Base-by-base conservation (phyloP, 208 protist genomes). In the Crithidia mellificae region DNA sequence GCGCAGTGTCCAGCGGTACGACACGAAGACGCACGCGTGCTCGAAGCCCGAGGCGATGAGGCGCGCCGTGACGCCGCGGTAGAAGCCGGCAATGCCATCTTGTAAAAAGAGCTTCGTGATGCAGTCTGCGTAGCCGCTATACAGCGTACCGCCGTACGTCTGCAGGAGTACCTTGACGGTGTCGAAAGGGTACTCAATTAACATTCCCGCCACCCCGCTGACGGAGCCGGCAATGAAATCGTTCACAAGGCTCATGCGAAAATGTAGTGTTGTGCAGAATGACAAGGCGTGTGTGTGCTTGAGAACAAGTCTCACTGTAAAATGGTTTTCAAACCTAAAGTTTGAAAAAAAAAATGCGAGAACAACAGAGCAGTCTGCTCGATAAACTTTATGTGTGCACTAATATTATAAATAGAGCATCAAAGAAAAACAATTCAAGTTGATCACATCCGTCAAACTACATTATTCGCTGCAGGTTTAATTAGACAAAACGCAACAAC, bases 121-220 rank as follows among this genome's bases (percentile, higher is more conserved):
- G 67, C 87, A 94, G 71, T 90, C 72, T 34, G 55, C 49, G 62
- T 88, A 91, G 29, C 88, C 83, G 3, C 2, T 58, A 62, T 92
- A 94, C 14, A 63, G 56, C 2, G 59, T 68, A 38, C 41, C 74
- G 9, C 59, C 67, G 77, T 86, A 72, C 9, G 74, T 71, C 72
- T 97, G 91, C 69, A 96, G 69, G 9, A 86, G 86, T 32, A 93
- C 90, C 81, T 97, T 96, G 0, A 95, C 72, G 0, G 93, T 95
- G 70, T 97, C 93, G 49, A 97, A 87, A 19, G 89, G 93, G 70
- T 96, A 91, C 64, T 97, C 88, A 25, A 97, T 76, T 17, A 95
- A 32, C 66, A 92, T 85, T 7, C 74, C 84, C 3, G 78, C 78
- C 9, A 80, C 72, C 3, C 92, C 90, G 34, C 76, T 81, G 8